phyloP scores from a whole-genome alignment of 2,329 filamentous ascomycete species.

The Neonectria coccinea region DNA sequence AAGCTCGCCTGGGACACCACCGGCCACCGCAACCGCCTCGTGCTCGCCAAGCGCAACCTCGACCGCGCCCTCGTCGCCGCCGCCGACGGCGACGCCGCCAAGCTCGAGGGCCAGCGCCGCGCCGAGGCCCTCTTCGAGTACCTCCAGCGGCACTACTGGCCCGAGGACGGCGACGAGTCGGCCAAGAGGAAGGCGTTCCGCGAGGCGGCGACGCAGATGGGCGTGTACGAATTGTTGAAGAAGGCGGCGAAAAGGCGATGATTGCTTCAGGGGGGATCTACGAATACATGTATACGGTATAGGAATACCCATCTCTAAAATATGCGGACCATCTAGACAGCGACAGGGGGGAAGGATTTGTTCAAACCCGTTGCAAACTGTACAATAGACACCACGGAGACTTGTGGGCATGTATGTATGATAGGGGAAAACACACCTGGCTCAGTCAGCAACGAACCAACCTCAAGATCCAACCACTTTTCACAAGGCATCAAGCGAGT shows the following conservation, averaged over 20 bases:
- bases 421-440: conserved; percentile 1
- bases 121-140: conserved; percentile 57
- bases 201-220: conserved; percentile 57
- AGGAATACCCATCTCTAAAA: conserved; percentile 16
- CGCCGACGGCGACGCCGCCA: conserved; percentile 47
- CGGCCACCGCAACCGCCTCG: conserved; percentile 54
- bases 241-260: conserved; percentile 31
- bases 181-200: conserved; percentile 45
- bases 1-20: conserved; percentile 59
- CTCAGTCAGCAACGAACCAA: background rate
- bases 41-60: conserved; percentile 56
- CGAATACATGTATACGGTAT: conserved; percentile 9
- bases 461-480: background rate
- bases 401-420: conserved; percentile 8
- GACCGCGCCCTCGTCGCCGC: conserved; percentile 52
- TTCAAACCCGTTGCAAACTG: conserved; percentile 7
- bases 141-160: conserved; percentile 55
- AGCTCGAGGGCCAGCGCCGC: conserved; percentile 52
- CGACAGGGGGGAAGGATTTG: background rate
- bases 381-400: conserved; percentile 11
- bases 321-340: conserved; percentile 7
- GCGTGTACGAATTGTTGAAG: conserved; percentile 52
- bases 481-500: background rate
- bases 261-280: conserved; percentile 8
- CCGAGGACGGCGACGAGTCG: conserved; percentile 39